Percentiles rank a stretch among this genome's conserved stretches.
These are phyloP conservation scores for Penstemon davidsonii DNA, from an alignment of 257 asterid species.

Conservation along the genomic window DNA sequence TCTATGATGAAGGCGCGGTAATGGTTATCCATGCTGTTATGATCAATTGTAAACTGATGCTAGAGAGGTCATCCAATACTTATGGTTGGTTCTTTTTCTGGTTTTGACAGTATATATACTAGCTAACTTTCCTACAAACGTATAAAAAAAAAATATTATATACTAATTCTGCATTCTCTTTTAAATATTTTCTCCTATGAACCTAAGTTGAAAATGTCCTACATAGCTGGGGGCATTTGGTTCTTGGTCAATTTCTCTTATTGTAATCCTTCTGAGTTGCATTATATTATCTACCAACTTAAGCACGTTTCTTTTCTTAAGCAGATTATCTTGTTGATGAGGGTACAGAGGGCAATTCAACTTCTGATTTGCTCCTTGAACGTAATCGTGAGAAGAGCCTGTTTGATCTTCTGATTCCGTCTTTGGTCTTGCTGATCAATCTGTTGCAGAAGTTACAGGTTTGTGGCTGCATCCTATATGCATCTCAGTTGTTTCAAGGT, in stretches of 20 bases:
- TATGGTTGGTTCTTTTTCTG: conserved; percentile 65
- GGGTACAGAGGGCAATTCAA: conserved; percentile 83
- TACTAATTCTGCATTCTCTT: too few species aligned
- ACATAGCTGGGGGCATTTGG: too few species aligned
- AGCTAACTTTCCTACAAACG: neutral
- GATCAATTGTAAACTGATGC: conserved; percentile 87
- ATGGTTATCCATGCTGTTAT: conserved; percentile 94
- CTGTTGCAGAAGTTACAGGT: conserved; percentile 87
- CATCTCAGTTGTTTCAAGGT: neutral
- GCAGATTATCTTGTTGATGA: conserved; percentile 98
- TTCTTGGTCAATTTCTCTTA: neutral
- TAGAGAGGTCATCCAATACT: conserved; percentile 88
- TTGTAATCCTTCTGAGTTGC: conserved; percentile 22
- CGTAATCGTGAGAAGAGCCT: conserved; percentile 92
- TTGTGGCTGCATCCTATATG: conserved; percentile 3
- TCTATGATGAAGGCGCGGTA: conserved; percentile 92
- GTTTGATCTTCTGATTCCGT: conserved; percentile 79
- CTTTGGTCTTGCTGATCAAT: conserved; percentile 75
- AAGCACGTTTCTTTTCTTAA: conserved; percentile 32
- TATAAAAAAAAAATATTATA: neutral
- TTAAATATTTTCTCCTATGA: neutral
- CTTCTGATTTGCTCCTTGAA: conserved; percentile 88
- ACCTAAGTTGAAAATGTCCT: conserved; percentile 2
- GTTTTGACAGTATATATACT: conserved; percentile 1
- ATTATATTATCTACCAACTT: neutral